Evolutionary conservation across 139 green algal genomes (phyloP), one percentile per base, ranked within the genome.

Genomic region (Nannochloris sp.): DNA sequence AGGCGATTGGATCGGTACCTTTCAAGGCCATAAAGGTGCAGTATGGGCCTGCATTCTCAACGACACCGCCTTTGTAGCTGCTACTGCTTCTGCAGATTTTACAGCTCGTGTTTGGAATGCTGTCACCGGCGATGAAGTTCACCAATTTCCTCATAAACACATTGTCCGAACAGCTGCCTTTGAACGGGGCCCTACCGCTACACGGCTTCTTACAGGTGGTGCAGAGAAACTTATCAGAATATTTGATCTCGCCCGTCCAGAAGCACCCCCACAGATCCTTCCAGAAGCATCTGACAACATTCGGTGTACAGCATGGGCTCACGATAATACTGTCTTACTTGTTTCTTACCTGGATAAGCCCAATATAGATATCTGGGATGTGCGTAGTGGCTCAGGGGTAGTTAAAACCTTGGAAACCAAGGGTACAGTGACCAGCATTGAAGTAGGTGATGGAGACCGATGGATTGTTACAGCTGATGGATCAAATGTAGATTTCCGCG

Each of bases 1-100:
- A 8, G 95, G 95, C 3, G 95, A 99, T 72, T 99, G 95, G 95
- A 92, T 99, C 19, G 95, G 95, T 4, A 99, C 95, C 0, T 99
- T 99, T 56, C 74, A 96, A 36, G 95, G 94, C 2, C 94, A 99
- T 67, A 98, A 98, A 80, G 93, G 93, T 9, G 87, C 87, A 7
- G 93, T 98, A n/a, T 99, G 95, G 95, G 87, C 81, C 0, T 95
- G 86, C 47, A 81, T 83, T 23, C 65, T 99, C 2, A 92, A 99
- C 71, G 68, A 76, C 9, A 62, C 81, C 0, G 95, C 93, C 0
- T 80, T 95, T 35, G 72, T 92, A 14, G 91, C 81, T 3, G 92
- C 89, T 19, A 99, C 95, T 4, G 95, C 75, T 10, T 93, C 81
- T 8, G 95, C 92, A 8, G 95, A 99, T 72, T 99, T 98, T 74